Base-by-base conservation (phyloP, 805 yeast species). In the Starmerella lactis-condensi region DNA sequence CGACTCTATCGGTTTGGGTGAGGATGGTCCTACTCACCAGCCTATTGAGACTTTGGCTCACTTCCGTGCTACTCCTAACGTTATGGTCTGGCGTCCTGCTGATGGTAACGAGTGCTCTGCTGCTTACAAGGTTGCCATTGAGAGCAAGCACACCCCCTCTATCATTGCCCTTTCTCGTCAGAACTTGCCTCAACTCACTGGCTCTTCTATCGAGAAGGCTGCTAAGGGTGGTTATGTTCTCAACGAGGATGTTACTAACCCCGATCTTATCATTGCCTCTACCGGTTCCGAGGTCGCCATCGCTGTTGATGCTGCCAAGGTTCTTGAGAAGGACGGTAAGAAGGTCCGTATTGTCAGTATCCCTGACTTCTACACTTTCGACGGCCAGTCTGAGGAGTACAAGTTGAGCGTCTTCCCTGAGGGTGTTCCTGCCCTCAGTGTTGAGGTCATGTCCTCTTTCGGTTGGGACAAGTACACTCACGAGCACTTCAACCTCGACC, bases 381-480 rank as follows among this genome's bases (percentile, higher is more conserved):
- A 78, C 62, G 53, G 61, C 48, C 98, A 89, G 68, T 44, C 82
- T 13, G 52, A 60, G 44, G 85, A 74, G 50, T 89, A 89, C 67
- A 65, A 63, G 61, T 65, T 78, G 51, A 65, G 79, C 35, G 91
- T 89, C 40, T 67, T 89, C 60, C 98, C 98, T 54, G 91, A 83
- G 55, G 91, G 89, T 51, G 71, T 77, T 34, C 96, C 96, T 57
- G 72, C 79, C 53, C 43, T 89, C 60, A 79, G 94, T 35, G 78
- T 85, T 43, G 98, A 89, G 70, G 96, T 82, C 32, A 65, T 81
- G 72, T 60, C 92, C 35, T 72, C 93, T 33, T 63, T 67, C 48
- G 94, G 94, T 36, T 89, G 98, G 98, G 64, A 74, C 49, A 77
- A 73, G 60, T 89, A 82, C 66, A 70, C 95, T 37, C 98, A 89